A percentile compares a stretch with the other conserved stretches of the same genome.
Conservation (phyloP, 768 basidiomycete species). For the Mycena maculata region DNA sequence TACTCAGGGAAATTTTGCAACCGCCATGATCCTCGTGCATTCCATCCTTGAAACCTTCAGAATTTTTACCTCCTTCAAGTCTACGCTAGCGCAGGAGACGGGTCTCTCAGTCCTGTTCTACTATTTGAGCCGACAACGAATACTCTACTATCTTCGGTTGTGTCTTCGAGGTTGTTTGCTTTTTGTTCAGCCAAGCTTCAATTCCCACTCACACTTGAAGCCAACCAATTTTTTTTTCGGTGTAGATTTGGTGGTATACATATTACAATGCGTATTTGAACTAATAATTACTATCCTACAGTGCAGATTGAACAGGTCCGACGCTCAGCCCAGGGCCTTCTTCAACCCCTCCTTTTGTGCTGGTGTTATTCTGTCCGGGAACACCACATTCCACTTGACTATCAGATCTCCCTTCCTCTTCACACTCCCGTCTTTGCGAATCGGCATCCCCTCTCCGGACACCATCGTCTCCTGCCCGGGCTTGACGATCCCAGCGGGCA, state of each 20-base stretch:
- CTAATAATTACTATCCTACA: neutral
- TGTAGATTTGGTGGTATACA: neutral
- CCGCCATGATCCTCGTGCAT: too few species aligned
- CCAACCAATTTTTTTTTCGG: neutral
- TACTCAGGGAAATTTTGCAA: too few species aligned
- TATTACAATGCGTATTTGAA: conserved; percentile 18
- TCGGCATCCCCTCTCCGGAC: conserved; percentile 89
- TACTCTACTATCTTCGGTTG: too few species aligned
- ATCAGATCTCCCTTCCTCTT: conserved; percentile 87
- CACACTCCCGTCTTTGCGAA: conserved; percentile 78
- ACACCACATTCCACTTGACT: conserved; percentile 85
- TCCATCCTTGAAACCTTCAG: too few species aligned
- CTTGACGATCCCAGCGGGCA: conserved; percentile 78
- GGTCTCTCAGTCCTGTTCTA: too few species aligned
- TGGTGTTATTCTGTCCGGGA: conserved; percentile 81
- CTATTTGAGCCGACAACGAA: too few species aligned
- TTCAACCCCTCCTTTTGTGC: conserved; percentile 85
- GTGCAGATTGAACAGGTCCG: neutral
- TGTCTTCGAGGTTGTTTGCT: too few species aligned
- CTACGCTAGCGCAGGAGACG: too few species aligned
- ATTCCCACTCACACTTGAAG: neutral
- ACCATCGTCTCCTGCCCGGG: conserved; percentile 81
- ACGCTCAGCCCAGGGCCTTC: conserved; percentile 65
- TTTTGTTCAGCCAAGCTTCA: too few species aligned
- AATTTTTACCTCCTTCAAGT: too few species aligned